Conservation (phyloP, 495 filamentous ascomycete genomes). For the Penicillium daleae region DNA sequence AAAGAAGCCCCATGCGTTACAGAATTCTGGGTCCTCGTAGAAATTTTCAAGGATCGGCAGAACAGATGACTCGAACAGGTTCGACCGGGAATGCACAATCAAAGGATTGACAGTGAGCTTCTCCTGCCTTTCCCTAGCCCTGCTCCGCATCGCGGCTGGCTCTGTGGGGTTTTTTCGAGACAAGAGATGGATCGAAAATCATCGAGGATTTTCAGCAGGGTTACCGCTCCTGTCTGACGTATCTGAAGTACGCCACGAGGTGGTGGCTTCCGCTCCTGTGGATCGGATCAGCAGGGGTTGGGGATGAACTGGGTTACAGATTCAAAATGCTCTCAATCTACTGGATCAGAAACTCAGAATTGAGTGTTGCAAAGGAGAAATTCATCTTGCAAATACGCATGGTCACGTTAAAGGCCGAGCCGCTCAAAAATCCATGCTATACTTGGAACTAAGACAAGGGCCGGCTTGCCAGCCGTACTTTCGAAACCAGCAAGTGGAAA, state of each 20-base stretch:
- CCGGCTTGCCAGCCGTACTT: neutral
- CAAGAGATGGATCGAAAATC: constrained; percentile 13
- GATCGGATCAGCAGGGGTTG: constrained; percentile 5
- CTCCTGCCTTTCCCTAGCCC: neutral
- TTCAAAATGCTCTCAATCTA: neutral
- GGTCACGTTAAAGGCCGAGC: neutral
- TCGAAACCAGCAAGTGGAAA: neutral
- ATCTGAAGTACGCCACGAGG: constrained; percentile 20
- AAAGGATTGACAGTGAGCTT: neutral
- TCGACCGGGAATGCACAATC: neutral
- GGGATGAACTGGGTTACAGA: neutral
- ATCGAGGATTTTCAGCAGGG: neutral
- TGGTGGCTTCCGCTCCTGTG: constrained; percentile 20
- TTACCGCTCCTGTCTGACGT: neutral
- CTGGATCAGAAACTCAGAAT: neutral
- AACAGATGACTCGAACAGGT: neutral
- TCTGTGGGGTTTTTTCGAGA: neutral
- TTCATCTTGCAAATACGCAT: neutral
- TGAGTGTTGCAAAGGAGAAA: neutral
- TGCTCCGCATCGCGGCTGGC: neutral
- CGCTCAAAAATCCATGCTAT: neutral
- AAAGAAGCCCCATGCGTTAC: neutral
- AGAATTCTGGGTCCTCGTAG: neutral
- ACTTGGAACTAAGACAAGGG: neutral
- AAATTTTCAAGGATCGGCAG: neutral